phyloP scores from a whole-genome alignment of 441 rosid species.

The Pelargonium myrrhifolium region DNA sequence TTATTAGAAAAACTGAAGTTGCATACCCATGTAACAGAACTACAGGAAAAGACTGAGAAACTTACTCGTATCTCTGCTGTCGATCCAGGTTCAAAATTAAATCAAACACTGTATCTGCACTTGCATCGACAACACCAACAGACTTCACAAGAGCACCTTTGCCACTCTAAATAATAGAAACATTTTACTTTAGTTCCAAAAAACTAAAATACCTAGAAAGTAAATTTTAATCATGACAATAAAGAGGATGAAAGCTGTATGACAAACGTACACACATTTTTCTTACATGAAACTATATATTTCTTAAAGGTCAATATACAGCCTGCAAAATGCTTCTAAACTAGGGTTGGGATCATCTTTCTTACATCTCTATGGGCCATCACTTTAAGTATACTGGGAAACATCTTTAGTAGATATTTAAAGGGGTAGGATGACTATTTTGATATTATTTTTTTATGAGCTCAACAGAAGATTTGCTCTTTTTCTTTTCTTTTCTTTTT shows the following conservation, averaged over 20 bases:
- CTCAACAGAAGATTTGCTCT: background rate
- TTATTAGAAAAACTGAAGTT: conserved; percentile 25
- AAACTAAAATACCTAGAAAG: background rate
- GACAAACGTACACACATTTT: background rate
- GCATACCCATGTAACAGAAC: conserved; percentile 16
- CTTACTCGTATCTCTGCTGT: conserved; percentile 90
- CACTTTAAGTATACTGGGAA: background rate
- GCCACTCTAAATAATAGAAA: conserved; percentile 40
- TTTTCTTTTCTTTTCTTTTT: background rate
- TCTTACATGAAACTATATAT: background rate
- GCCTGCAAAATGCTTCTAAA: background rate
- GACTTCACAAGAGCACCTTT: conserved; percentile 88
- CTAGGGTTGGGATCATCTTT: background rate
- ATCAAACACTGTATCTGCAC: conserved; percentile 84
- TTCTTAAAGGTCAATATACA: background rate
- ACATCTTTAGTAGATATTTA: background rate
- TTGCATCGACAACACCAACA: conserved; percentile 79
- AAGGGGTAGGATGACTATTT: background rate
- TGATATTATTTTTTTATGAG: background rate
- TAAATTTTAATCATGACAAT: background rate
- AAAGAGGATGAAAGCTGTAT: background rate
- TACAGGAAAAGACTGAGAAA: conserved; percentile 18
- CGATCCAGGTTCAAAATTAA: conserved; percentile 66
- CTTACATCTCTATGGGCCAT: background rate
- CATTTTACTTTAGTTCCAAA: conserved; percentile 9